A percentile compares a stretch with the other conserved stretches of the same genome.
phyloP scores from a whole-genome alignment of 108 stramenopile species.

The Aureococcus anophagefferens region DNA sequence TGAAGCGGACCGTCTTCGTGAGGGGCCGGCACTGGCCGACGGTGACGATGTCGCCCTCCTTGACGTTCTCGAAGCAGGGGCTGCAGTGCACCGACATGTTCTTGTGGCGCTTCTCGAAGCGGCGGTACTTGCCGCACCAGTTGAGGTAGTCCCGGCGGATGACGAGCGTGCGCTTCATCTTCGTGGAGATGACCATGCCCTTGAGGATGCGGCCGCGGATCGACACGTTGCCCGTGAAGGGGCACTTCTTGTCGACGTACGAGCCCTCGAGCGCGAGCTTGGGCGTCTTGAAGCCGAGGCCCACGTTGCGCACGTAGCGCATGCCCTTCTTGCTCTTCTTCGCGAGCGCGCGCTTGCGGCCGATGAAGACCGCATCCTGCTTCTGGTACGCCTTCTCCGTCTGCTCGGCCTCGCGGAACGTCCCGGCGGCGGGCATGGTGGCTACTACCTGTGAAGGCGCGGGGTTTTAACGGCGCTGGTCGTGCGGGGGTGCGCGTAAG shows the following conservation, averaged over 20 bases:
- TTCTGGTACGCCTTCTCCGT: constrained; percentile 98
- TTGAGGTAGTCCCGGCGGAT: constrained; percentile 99
- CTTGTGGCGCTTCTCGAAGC: constrained; percentile 99
- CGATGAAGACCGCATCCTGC: constrained; percentile 97
- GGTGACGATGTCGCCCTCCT: constrained; percentile 98
- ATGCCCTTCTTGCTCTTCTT: constrained; percentile 72
- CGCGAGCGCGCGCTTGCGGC: constrained; percentile 77
- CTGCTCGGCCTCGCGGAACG: constrained; percentile 44
- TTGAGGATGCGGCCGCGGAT: constrained; percentile 94
- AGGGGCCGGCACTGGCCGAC: constrained; percentile 99
- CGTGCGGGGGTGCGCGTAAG: no score
- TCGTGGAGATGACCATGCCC: constrained; percentile 96
- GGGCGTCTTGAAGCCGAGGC: constrained; percentile 99
- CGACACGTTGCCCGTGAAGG: constrained; percentile 98
- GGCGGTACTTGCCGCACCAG: constrained; percentile 96
- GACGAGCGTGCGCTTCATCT: constrained; percentile 98
- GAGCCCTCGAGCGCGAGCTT: constrained; percentile 82
- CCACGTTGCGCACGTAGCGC: constrained; percentile 88
- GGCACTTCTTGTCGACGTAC: constrained; percentile 99
- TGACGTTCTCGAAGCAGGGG: constrained; percentile 84
- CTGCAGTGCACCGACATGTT: constrained; percentile 96
- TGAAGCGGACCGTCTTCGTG: constrained; percentile 87
- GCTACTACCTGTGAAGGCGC: no score
- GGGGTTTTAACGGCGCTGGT: no score
- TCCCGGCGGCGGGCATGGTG: no score